Base-by-base conservation (phyloP, 768 basidiomycete species). In the Lyophyllum shimeji region DNA sequence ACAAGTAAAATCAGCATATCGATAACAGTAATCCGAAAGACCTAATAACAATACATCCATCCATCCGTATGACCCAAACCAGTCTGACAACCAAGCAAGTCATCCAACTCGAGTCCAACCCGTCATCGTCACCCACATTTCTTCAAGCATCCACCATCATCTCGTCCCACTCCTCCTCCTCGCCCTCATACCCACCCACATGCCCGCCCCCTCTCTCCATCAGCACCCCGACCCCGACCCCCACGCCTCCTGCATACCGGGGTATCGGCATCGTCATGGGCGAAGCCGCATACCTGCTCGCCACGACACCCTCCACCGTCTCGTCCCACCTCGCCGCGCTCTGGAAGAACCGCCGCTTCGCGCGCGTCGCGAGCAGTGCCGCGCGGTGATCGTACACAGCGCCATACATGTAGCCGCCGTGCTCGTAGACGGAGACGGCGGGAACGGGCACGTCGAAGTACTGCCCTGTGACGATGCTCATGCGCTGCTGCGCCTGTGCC, bases 381-480 rank as follows among this genome's bases (percentile, higher is more conserved):
- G 67, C 68, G n/a, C 72, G 72, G 52, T 60, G 60, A 11, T 58
- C 77, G 50, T 72, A 75, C 58, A n/a, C n/a, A n/a, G 79, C 75
- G 29, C 70, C 73, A 52, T 69, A 76, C 31, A 73, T 74, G 33
- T 76, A 68, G 27, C 54, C 76, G 45, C 71, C 76, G 45, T 72
- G 37, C 27, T 78, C 82, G 11, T 79, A 73, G 5, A 63, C 53
- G 0, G 81, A 79, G 0, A 79, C 71, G 42, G 85, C 82, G 54
- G n/a, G n/a, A 6, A 63, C 53, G 0, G 81, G 80, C 0, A 79
- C 71, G 42, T 86, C 82, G 54, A 80, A 73, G 58, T 81, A 84
- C 52, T 82, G 77, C 55, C 82, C 82, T 17, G 85, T 87, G 47
- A 86, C 50, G 46, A 89, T 75, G 60, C 86, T 89, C 85, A 90